Evolutionary conservation across 108 stramenopile genomes (phyloP).

Genomic region (Skeletonema grethae): DNA sequence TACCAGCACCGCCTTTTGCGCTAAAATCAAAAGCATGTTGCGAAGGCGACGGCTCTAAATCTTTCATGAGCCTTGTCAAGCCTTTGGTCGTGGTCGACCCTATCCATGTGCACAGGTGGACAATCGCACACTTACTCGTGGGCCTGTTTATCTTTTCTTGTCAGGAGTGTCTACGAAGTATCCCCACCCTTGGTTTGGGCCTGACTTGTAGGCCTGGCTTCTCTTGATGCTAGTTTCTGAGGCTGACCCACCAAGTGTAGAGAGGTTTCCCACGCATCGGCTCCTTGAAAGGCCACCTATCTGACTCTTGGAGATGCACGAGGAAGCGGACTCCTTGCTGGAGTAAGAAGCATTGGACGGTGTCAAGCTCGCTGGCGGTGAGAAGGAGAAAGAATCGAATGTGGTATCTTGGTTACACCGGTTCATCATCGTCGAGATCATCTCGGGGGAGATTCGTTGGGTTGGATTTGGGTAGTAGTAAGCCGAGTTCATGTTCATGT

Average conservation of each 20-base stretch:
- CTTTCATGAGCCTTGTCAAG: neutral
- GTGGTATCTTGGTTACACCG: too few relatives aligned
- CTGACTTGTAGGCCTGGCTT: neutral
- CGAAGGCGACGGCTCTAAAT: too few relatives aligned
- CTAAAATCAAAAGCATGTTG: too few relatives aligned
- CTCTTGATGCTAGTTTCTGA: neutral
- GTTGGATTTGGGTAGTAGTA: too few relatives aligned
- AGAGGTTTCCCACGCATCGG: conserved; percentile 9
- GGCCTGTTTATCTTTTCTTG: neutral
- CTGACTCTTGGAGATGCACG: neutral
- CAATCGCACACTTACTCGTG: neutral
- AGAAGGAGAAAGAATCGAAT: too few relatives aligned
- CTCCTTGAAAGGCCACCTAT: conserved; percentile 1
- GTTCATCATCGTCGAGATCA: neutral
- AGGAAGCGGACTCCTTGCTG: neutral
- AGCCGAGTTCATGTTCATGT: too few relatives aligned
- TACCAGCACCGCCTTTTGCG: too few relatives aligned
- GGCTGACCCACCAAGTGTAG: neutral
- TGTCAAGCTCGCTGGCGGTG: neutral
- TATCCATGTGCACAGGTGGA: neutral
- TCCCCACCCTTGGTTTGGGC: conserved; percentile 1
- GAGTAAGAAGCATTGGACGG: neutral
- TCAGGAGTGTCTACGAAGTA: conserved; percentile 12
- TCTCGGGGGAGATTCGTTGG: neutral
- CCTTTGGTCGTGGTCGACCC: neutral